phyloP scores from a whole-genome alignment of 2,329 filamentous ascomycete genomes.

The Scedosporium aurantiacum region DNA sequence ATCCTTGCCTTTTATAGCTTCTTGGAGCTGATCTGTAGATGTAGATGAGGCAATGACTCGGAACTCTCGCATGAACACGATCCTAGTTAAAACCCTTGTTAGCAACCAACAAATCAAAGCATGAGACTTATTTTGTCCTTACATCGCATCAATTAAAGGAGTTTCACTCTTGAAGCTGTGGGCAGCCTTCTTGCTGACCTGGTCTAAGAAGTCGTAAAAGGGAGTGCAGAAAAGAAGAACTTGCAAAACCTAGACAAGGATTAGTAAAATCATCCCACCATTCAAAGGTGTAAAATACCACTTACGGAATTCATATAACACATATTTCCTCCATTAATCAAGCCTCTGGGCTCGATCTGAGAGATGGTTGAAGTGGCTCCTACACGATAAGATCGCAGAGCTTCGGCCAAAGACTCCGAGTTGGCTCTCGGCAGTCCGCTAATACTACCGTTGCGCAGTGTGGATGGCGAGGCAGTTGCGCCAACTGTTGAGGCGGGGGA shows the following conservation, averaged over 20 bases:
- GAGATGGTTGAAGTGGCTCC: conserved; percentile 54
- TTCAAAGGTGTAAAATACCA: not conserved
- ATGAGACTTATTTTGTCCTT: conserved; percentile 21
- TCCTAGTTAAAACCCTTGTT: conserved; percentile 39
- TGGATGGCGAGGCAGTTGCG: conserved; percentile 9
- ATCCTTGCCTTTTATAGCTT: conserved; percentile 68
- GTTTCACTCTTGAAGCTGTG: conserved; percentile 95
- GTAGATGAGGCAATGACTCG: conserved; percentile 70
- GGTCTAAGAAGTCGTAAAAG: conserved; percentile 88
- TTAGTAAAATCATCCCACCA: conserved; percentile 20
- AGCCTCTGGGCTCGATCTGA: conserved; percentile 83
- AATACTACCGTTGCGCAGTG: conserved; percentile 17
- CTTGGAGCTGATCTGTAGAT: conserved; percentile 61
- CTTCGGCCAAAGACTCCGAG: conserved; percentile 59
- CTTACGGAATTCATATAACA: conserved; percentile 99
- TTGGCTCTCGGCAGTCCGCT: conserved; percentile 30
- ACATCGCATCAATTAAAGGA: conserved; percentile 88
- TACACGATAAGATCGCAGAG: conserved; percentile 62
- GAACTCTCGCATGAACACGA: conserved; percentile 93
- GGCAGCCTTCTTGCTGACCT: conserved; percentile 69
- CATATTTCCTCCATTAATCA: conserved; percentile 97
- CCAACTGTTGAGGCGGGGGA: conserved; percentile 9
- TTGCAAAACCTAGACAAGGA: conserved; percentile 65
- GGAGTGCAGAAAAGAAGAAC: conserved; percentile 86
- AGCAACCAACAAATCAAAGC: conserved; percentile 4